Conservation (phyloP, 345 rosid genomes). For the Boechera retrofracta region DNA sequence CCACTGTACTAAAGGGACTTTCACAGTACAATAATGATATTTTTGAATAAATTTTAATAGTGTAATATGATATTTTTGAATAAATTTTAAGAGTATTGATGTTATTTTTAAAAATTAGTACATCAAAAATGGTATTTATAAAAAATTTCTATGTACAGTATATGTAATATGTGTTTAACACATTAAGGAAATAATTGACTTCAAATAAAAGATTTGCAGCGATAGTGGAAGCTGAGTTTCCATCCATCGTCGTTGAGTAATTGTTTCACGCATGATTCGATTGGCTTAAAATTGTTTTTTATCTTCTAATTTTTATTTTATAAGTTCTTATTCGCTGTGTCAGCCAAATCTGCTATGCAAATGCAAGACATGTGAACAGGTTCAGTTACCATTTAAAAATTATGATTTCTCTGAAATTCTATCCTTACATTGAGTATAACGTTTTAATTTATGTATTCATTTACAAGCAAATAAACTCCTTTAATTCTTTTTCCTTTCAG, state of each 20-base stretch:
- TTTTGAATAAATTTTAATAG: too few relatives aligned
- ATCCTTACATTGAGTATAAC: neutral
- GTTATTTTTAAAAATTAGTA: too few relatives aligned
- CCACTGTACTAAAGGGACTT: too few relatives aligned
- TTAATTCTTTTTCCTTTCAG: neutral
- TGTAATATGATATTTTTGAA: too few relatives aligned
- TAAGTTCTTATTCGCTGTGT: neutral
- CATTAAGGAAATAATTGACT: too few relatives aligned
- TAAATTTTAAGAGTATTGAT: too few relatives aligned
- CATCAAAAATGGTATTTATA: too few relatives aligned
- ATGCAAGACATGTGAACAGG: constrained; percentile 1
- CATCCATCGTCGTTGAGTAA: neutral
- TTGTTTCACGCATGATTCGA: constrained; percentile 3
- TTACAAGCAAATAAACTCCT: neutral
- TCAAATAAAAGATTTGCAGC: too few relatives aligned
- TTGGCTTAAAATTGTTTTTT: neutral
- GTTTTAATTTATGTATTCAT: neutral
- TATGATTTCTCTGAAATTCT: neutral
- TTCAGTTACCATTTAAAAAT: neutral
- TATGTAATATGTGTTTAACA: too few relatives aligned
- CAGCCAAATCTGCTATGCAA: neutral
- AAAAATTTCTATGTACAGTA: too few relatives aligned
- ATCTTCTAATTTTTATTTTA: neutral
- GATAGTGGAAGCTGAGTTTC: neutral
- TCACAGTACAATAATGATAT: too few relatives aligned